Conservation (phyloP, 2,329 filamentous ascomycete genomes). For the Apiospora pterosperma region DNA sequence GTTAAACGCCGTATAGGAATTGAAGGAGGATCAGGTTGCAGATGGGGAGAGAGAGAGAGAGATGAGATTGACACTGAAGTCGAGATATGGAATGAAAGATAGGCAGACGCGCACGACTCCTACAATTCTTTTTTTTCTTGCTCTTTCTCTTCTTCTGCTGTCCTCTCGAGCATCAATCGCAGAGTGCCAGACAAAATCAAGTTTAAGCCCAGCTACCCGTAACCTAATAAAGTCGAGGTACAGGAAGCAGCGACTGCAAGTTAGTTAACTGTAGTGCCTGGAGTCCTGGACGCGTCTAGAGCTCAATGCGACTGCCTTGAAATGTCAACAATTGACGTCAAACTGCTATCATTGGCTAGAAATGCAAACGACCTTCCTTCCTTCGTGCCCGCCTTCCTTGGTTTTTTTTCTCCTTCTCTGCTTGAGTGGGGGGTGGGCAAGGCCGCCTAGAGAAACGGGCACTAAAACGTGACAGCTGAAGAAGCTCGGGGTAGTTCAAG, state of each 20-base stretch:
- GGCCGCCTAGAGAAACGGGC: not conserved
- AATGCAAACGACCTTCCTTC: too few species aligned
- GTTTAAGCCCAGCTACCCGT: too few species aligned
- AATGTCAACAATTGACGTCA: slow-evolving; percentile 10
- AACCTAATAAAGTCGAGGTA: too few species aligned
- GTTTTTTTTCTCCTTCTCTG: not conserved
- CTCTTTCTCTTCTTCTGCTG: not conserved
- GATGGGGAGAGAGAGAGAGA: not conserved
- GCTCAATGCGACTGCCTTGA: slow-evolving; percentile 1
- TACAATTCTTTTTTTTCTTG: not conserved
- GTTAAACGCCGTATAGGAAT: not conserved
- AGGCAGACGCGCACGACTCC: not conserved
- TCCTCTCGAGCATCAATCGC: not conserved
- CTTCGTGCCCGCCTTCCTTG: not conserved
- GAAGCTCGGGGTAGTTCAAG: not conserved
- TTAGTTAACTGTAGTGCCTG: not conserved
- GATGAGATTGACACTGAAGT: not conserved
- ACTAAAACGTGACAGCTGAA: not conserved
- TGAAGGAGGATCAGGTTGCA: not conserved
- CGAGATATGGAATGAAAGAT: not conserved
- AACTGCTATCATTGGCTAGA: not conserved
- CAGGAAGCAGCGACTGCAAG: not conserved
- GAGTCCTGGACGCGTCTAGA: not conserved
- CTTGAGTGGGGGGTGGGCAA: not conserved
- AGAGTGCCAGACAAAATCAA: not conserved